Base-by-base conservation (phyloP, 768 basidiomycete species). In the Termitomyces sp. region DNA sequence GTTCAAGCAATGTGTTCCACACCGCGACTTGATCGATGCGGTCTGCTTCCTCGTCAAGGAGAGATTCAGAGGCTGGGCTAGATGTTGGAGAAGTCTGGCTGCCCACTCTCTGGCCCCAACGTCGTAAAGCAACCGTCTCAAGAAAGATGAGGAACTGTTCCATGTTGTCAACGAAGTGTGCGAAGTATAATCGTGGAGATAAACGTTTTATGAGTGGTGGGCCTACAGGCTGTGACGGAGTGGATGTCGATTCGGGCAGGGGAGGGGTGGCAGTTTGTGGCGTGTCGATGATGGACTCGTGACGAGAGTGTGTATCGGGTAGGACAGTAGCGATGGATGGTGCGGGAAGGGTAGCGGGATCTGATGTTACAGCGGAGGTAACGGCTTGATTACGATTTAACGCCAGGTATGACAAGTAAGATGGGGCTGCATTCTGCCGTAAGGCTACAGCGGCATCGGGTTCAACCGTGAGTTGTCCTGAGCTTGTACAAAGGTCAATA, bases 101-200 rank as follows among this genome's bases (percentile, higher is more conserved):
- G 33, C 63, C 65, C n/a, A 93, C 77, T 23, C 73, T 78, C 69
- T 96, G 93, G 5, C 83, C 83, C 92, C 93, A 98, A 8, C 93
- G 79, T 28, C 84, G 79, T 43, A 74, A 66, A 2, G 93, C 91
- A 33, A 98, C 89, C 6, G 86, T 86, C 73, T 98, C 95, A 9
- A 99, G 81, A 71, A 98, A 98, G 1, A 82, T 77, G 43, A 93
- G 80, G 63, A 99, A 96, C 57, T 91, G 84, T 2, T 78, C 79
- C 59, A 89, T 84, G 65, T 95, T 92, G 67, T 96, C 92, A 40
- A 97, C 87, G 63, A 97, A 98, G 69, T 97, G 93, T 0, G 94
- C 88, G 67, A 98, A 98, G 71, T 93, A 98, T 35, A 89, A 76
- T 4, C 87, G 77, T 0, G 95, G 94, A 0, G 93, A 94, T 0